These are phyloP conservation scores for Microglena sp. DNA, from an alignment of 139 green algal genomes.

Conservation along the genomic window DNA sequence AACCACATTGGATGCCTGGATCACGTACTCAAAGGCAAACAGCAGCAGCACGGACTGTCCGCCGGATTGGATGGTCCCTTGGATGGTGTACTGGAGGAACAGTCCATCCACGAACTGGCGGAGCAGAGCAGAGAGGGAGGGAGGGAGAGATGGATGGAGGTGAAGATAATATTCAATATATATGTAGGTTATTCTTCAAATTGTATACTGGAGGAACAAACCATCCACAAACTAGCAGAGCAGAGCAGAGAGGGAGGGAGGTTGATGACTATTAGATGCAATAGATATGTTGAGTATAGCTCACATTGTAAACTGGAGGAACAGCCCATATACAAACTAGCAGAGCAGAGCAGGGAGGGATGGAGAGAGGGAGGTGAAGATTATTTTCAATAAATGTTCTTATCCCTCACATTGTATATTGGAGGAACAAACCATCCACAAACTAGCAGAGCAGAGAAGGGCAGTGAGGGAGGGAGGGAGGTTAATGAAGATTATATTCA, in stretches of 20 bases:
- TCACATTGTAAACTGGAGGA: constrained; percentile 72
- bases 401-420: constrained; percentile 62
- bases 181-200: constrained; percentile 54
- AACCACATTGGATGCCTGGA: constrained; percentile 62
- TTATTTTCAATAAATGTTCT: too few species aligned
- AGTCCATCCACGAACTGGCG: constrained; percentile 58
- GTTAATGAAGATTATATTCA: too few species aligned
- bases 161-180: too few species aligned
- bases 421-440: constrained; percentile 72
- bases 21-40: constrained; percentile 97
- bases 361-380: too few species aligned
- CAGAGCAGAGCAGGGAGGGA: neutral
- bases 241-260: neutral
- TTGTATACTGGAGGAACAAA: constrained; percentile 70
- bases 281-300: constrained; percentile 56
- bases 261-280: too few species aligned
- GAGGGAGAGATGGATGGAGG: neutral
- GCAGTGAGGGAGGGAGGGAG: too few species aligned
- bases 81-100: constrained; percentile 76
- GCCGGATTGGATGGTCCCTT: constrained; percentile 41
- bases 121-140: neutral
- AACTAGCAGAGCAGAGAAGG: constrained; percentile 28
- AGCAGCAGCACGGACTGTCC: constrained; percentile 85
- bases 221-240: constrained; percentile 57
- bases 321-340: constrained; percentile 62